A percentile compares a stretch with the other conserved stretches of the same genome.
These are phyloP conservation scores for Saccharomyces eubayanus DNA, from an alignment of 805 yeast genomes.

Conservation along the genomic window DNA sequence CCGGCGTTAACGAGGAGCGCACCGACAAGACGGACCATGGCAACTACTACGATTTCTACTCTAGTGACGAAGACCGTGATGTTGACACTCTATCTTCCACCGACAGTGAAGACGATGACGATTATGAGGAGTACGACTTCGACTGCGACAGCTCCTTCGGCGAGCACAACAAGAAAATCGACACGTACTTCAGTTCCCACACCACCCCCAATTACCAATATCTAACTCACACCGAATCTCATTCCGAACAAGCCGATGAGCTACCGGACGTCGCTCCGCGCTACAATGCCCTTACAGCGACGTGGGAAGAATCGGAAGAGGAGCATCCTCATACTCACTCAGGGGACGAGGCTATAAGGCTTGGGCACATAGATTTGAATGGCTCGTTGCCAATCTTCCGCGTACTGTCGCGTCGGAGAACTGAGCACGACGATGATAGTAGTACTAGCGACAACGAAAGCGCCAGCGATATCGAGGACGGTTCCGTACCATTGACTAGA, in stretches of 20 bases:
- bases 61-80: background rate
- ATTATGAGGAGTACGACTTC: slow-evolving; percentile 9
- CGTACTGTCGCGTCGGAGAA: background rate
- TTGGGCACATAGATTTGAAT: background rate
- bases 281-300: background rate
- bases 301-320: background rate
- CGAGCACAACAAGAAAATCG: background rate
- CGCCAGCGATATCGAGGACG: slow-evolving; percentile 8
- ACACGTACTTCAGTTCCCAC: background rate
- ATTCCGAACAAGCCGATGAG: background rate
- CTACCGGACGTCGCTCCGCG: background rate
- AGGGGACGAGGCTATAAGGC: background rate
- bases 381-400: background rate
- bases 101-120: slow-evolving; percentile 3
- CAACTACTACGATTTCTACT: slow-evolving; percentile 1
- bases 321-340: too few relatives aligned
- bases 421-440: background rate
- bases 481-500: background rate
- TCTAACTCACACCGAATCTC: background rate
- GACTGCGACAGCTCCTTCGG: background rate
- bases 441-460: slow-evolving; percentile 12
- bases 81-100: background rate
- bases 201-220: background rate
- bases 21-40: slow-evolving; percentile 3
- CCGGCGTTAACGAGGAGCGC: slow-evolving; percentile 4